phyloP scores from a whole-genome alignment of 1,284 basidiomycete genomes.

The Cryptococcus sp. region DNA sequence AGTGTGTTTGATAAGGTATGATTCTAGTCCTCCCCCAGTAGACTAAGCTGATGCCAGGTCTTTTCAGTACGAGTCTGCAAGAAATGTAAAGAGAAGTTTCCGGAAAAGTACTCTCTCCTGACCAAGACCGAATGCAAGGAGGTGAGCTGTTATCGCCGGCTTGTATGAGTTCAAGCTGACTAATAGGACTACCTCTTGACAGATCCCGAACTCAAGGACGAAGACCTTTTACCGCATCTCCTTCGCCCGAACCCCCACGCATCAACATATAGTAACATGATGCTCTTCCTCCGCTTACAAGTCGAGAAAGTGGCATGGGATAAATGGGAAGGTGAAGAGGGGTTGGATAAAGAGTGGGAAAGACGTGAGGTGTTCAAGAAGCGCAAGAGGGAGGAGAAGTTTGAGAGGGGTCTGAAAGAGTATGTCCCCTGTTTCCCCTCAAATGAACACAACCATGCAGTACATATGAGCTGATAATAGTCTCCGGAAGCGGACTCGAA shows the following conservation, averaged over 20 bases:
- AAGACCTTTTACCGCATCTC: slow-evolving; percentile 86
- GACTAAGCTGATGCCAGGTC: slow-evolving; percentile 48
- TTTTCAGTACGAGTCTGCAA: slow-evolving; percentile 84
- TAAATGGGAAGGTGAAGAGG: slow-evolving; percentile 95
- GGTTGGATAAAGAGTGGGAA: slow-evolving; percentile 83
- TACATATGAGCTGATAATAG: not conserved
- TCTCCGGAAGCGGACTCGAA: slow-evolving; percentile 75
- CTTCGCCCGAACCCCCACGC: slow-evolving; percentile 96
- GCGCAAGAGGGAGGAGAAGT: slow-evolving; percentile 87
- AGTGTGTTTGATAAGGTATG: slow-evolving; percentile 60
- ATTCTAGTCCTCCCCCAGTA: not conserved
- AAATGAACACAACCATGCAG: not conserved
- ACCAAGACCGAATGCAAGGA: slow-evolving; percentile 99
- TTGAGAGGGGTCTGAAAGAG: slow-evolving; percentile 77
- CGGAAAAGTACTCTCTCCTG: slow-evolving; percentile 87
- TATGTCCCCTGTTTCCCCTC: slow-evolving; percentile 19
- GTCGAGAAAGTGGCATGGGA: slow-evolving; percentile 96
- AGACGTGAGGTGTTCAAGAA: slow-evolving; percentile 76
- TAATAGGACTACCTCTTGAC: slow-evolving; percentile 81
- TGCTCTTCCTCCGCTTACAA: slow-evolving; percentile 83
- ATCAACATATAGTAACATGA: slow-evolving; percentile 97
- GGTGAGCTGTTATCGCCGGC: slow-evolving; percentile 50
- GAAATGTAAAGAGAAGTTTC: slow-evolving; percentile 78
- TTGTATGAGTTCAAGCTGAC: not conserved
- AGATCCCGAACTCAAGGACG: slow-evolving; percentile 85